Evolutionary conservation across 176 grass and related monocot species (phyloP), one percentile per base, ranked within the genome.

Genomic region (Eragrostis curvula): DNA sequence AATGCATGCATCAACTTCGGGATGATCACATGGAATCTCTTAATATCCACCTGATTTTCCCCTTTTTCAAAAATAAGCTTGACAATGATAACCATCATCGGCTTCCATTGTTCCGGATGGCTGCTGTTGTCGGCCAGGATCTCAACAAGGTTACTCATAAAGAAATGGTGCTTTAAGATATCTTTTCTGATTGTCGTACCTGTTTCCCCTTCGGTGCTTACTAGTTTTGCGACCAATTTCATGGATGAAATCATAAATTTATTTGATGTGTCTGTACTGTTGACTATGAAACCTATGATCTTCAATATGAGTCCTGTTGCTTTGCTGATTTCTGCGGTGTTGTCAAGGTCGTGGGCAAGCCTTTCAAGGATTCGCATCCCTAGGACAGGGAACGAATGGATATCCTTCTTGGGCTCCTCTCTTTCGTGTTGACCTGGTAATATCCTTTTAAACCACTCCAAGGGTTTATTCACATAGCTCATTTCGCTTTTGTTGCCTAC

Each of bases 131-230:
- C 55, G 13, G 45, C 39, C 39, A 76, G 45, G 13, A 76, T 58
- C 36, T 40, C 21, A 2, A 42, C 30, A 41, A 76, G 73, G 39
- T 76, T 76, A 51, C 18, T 60, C 39, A 76, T 32, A 43, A 76
- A 18, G 40, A 76, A 27, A 4, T 13, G 13, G 12, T 25, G 21
- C 14, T 27, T 3, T 28, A n/a, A 75, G 8, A 76, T 23, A 0
- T 76, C 5, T 61, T 61, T 1, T 14, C 73, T 41, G 18, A 76
- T 41, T 42, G 13, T 8, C 0, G 2, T 10, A 1, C 70, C 70
- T 5, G 12, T 76, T 42, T 27, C 30, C 21, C 20, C 55, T 12
- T 30, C 39, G 1, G 55, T 76, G 36, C 0, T 45, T 17, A 39
- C 21, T 45, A 76, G 73, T n/a, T 15, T 59, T 13, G 49, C 52